Base-by-base conservation (phyloP, 2,329 filamentous ascomycete genomes). In the Diplodia seriata region DNA sequence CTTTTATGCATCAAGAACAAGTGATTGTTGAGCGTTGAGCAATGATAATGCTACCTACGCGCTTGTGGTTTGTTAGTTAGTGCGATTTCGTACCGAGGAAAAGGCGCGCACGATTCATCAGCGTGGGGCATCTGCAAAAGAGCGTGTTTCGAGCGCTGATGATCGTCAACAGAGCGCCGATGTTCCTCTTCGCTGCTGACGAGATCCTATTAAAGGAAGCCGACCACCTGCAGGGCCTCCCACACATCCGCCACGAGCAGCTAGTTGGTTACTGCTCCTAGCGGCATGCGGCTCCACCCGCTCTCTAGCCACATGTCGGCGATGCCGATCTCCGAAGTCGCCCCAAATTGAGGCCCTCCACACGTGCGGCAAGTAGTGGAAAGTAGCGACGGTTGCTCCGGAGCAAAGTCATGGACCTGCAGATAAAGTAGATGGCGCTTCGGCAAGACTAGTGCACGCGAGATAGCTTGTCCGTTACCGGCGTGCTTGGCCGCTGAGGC, bases 341-440 rank as follows among this genome's bases (percentile, higher is more conserved):
- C n/a, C n/a, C n/a, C n/a, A n/a, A 29, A 50, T 56, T 36, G 57
- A 62, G 23, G 57, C 57, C 26, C 6, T 4, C 57, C 47, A 33
- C 57, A 62, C 57, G 57, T 62, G 57, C 57, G 26, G 3, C 1
- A 33, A 29, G 59, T 40, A 51, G n/a, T 63, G 47, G 43, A 11
- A 51, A 51, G 38, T 11, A 33, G 23, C 3, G 36, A 38, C 9
- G 36, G 18, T 20, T 18, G n/a, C 38, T 14, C 31, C 40, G 15
- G 18, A 23, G 15, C 15, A 26, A 51, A 63, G 31, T 23, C 59
- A 38, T 33, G 47, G 8, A 2, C 59, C 0, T n/a, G 23, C 15
- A 23, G 18, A 15, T 38, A 18, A 38, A n/a, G 3, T 38, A 20
- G 7, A 36, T 18, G 47, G 59, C 26, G 43, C 5, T n/a, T 38